Evolutionary conservation across 257 asterid genomes (phyloP).

Genomic region (Solanum okadae): DNA sequence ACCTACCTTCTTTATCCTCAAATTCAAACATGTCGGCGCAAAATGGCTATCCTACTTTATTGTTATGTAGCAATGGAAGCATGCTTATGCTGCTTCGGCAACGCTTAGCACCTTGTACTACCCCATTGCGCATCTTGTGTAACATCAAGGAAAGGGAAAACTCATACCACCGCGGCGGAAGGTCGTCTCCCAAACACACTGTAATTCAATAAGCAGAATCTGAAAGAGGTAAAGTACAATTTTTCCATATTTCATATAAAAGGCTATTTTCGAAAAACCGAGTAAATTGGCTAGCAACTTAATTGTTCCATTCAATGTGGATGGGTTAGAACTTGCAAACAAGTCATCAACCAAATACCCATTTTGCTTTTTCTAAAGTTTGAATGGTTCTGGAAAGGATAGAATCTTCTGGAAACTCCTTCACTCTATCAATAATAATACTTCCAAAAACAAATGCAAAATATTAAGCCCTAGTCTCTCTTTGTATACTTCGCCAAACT

Average conservation of each 20-base stretch:
- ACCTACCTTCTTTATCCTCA: no score
- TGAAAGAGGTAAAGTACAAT: no score
- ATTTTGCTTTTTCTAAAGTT: neutral
- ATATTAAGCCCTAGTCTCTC: conserved; percentile 33
- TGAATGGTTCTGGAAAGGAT: conserved; percentile 12
- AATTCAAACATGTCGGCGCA: no score
- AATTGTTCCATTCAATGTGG: neutral
- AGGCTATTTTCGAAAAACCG: neutral
- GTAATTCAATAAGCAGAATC: no score
- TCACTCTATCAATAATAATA: neutral
- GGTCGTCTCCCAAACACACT: neutral
- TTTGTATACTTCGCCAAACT: neutral
- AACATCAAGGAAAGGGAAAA: neutral
- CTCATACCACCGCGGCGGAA: neutral
- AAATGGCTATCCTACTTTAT: no score
- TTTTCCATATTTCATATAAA: neutral
- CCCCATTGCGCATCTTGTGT: no score
- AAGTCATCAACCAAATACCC: neutral
- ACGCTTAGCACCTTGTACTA: no score
- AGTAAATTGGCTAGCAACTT: neutral
- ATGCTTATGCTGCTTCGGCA: no score
- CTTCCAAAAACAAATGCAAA: neutral
- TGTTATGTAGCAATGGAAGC: no score
- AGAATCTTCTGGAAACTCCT: conserved; percentile 32
- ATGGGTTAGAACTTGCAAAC: neutral